A percentile compares a stretch with the other conserved stretches of the same genome.
Evolutionary conservation across 1,284 basidiomycete genomes (phyloP).

Genomic region (Phenoliferia sp.): DNA sequence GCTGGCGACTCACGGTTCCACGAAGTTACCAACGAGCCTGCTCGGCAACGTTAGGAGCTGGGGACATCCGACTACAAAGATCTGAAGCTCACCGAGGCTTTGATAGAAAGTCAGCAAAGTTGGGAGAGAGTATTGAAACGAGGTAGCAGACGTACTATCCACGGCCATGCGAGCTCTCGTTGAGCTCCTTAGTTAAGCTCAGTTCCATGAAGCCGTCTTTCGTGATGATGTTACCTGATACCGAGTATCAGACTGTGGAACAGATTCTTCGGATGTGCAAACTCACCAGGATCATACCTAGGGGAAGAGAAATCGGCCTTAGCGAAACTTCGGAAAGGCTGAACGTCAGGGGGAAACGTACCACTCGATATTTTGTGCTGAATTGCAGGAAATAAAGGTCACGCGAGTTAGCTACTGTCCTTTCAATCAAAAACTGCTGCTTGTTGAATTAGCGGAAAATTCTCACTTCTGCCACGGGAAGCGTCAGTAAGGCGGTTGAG

Average conservation of each 20-base stretch:
- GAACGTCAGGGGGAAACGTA: not conserved
- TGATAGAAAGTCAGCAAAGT: not conserved
- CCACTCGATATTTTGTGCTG: slow-evolving; percentile 13
- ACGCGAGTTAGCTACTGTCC: not conserved
- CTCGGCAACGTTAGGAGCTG: slow-evolving; percentile 37
- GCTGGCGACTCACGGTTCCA: not conserved
- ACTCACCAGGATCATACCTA: slow-evolving; percentile 55
- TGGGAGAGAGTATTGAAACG: not conserved
- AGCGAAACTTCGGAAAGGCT: not conserved
- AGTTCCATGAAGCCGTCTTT: slow-evolving; percentile 69
- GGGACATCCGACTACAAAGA: not conserved
- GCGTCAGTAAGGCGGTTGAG: slow-evolving; percentile 39
- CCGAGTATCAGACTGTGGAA: not conserved
- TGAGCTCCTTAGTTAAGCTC: slow-evolving; percentile 59
- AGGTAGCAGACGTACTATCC: slow-evolving; percentile 45
- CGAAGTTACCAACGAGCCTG: not conserved
- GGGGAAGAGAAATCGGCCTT: not conserved
- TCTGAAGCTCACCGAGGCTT: not conserved
- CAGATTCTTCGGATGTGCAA: not conserved
- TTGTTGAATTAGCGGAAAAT: slow-evolving; percentile 12
- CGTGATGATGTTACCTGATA: slow-evolving; percentile 62
- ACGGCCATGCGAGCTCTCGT: slow-evolving; percentile 54
- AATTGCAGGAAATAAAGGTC: too few species aligned
- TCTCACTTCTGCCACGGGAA: slow-evolving; percentile 54
- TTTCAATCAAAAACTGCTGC: not conserved